A percentile compares a stretch with the other conserved stretches of the same genome.
Conservation (phyloP, 371 early-diverging fungal species). For the Entomophthora muscae region DNA sequence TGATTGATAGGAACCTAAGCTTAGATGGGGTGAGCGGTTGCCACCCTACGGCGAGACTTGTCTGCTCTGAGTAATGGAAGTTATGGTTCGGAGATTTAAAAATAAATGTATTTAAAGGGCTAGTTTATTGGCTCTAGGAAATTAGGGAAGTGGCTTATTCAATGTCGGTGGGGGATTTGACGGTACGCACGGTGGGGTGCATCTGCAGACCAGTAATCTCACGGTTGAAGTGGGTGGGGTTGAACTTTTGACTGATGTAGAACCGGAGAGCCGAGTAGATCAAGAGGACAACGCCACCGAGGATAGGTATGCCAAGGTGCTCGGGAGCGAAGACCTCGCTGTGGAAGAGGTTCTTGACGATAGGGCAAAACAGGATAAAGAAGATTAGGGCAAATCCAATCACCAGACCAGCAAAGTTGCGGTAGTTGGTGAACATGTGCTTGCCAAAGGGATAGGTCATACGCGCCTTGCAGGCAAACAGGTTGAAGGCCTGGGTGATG, state of each 20-base stretch:
- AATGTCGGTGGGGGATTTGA: conserved; percentile 1
- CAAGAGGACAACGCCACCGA: conserved; percentile 52
- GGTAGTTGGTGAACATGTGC: conserved; percentile 63
- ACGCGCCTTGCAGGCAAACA: conserved; percentile 78
- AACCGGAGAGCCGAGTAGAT: conserved; percentile 51
- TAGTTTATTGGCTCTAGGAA: no score
- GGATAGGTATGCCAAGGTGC: conserved; percentile 56
- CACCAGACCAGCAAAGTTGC: conserved; percentile 41
- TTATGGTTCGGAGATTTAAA: no score
- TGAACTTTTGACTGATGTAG: conserved; percentile 26
- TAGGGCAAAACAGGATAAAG: conserved; percentile 64
- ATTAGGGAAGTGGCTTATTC: no score
- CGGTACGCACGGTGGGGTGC: conserved; percentile 32
- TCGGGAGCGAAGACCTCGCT: conserved; percentile 40
- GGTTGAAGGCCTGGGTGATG: conserved; percentile 77
- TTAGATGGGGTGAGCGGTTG: no score
- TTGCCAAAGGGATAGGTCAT: conserved; percentile 53
- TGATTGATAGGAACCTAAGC: no score
- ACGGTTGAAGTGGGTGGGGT: conserved; percentile 40
- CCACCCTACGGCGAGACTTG: no score
- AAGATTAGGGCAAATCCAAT: conserved; percentile 39
- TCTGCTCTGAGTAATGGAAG: no score
- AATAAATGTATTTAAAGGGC: no score
- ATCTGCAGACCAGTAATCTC: conserved; percentile 65
- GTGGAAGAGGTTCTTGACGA: conserved; percentile 50